Percentiles rank a stretch among this genome's conserved stretches.
Evolutionary conservation across 1,284 basidiomycete species (phyloP).

Genomic region (Laetiporus sulphureus): DNA sequence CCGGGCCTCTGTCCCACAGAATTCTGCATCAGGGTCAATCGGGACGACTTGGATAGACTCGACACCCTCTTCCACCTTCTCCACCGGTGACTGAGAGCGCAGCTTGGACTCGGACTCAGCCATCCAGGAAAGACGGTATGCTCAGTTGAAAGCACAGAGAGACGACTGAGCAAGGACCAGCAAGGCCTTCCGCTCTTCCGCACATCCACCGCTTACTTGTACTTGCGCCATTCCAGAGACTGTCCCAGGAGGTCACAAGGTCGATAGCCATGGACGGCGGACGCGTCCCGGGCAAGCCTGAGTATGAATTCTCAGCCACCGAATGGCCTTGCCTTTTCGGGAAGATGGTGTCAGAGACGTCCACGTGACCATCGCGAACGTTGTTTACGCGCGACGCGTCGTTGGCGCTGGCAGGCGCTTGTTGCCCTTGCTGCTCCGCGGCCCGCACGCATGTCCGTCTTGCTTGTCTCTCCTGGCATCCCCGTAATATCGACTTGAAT

Average conservation of each 20-base stretch:
- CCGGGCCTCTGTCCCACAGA: constrained; percentile 35
- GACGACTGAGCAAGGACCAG: background rate
- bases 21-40: constrained; percentile 30
- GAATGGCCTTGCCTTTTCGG: constrained; percentile 2
- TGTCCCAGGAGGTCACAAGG: background rate
- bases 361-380: constrained; percentile 26
- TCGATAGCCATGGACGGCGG: background rate
- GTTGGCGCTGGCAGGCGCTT: background rate
- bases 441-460: background rate
- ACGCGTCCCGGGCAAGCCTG: background rate
- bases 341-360: constrained; percentile 5
- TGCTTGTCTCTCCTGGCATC: background rate
- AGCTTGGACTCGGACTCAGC: background rate
- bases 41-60: constrained; percentile 9
- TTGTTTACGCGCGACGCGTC: constrained; percentile 24
- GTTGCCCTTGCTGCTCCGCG: background rate
- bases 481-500: background rate
- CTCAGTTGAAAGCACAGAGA: no score
- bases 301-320: background rate
- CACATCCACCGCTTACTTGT: background rate
- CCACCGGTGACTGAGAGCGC: background rate
- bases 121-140: background rate
- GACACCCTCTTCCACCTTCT: background rate
- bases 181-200: background rate
- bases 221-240: background rate